Evolutionary conservation across 225 moss, liverwort and hornwort genomes (phyloP).

Genomic region (Thuidium tamariscinum): DNA sequence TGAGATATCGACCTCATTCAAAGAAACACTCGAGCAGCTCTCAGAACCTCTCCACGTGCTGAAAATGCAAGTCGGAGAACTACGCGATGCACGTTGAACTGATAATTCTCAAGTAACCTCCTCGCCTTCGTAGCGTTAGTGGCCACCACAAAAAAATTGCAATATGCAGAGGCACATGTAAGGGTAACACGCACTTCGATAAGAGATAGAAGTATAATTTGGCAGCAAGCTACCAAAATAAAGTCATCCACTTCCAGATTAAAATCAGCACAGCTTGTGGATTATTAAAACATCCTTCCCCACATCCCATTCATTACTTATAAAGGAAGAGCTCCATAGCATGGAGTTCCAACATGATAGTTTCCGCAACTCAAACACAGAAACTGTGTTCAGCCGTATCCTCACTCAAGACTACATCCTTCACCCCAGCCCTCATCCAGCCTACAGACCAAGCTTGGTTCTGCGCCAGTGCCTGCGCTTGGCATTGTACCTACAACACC

Average conservation of each 20-base stretch:
- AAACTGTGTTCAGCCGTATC: not conserved
- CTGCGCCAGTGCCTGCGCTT: conserved; percentile 97
- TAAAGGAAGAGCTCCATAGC: not conserved
- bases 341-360: not conserved
- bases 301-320: conserved; percentile 4
- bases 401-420: conserved; percentile 15
- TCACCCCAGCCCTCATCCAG: conserved; percentile 4
- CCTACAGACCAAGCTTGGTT: conserved; percentile 88
- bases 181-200: not conserved
- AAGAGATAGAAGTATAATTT: not conserved
- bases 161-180: not conserved
- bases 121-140: not conserved
- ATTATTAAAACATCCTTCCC: not conserved
- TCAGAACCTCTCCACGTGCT: not conserved
- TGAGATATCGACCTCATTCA: not conserved
- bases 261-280: not conserved
- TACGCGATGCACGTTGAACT: not conserved
- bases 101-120: too few species aligned
- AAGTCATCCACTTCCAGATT: not conserved
- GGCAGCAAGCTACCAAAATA: not conserved
- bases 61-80: too few species aligned
- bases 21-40: not conserved
- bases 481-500: conserved; percentile 61
- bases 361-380: not conserved
- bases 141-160: not conserved